Base-by-base conservation (phyloP, 768 basidiomycete species). In the Phanerochaete carnosa region DNA sequence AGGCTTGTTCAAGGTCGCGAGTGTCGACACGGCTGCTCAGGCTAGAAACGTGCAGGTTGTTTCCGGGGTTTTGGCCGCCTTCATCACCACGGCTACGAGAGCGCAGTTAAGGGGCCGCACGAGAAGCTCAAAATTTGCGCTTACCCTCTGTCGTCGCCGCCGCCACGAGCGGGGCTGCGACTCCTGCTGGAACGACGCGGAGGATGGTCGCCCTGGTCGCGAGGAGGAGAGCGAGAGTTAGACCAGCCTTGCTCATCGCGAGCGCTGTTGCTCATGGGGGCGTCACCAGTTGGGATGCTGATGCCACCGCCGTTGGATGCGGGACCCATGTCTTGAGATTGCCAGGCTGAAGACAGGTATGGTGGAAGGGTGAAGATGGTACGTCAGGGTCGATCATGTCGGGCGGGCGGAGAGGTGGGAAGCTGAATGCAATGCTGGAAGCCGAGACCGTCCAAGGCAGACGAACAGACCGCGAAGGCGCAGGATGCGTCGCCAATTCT, bases 1-100 rank as follows among this genome's bases (percentile, higher is more conserved):
- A 99, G 8, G 86, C 85, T 15, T 86, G 84, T 74, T 97, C 94
- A 58, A 99, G 88, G 67, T 93, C 89, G 57, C 90, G 86, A 35
- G 90, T 90, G 69, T 94, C 94, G 59, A 87, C 80, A 57, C 79
- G 81, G 72, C 77, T 76, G 60, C 86, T 79, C 58, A 87, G 73
- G 29, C 83, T 79, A 46, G 83, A 84, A 62, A 87, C 82, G 71
- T 87, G 85, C 29, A 87, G 72, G 74, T 87, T 87, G 77, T 86
- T 87, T 26, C 85, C 85, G 2, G 81, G 79, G 78, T 87, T 88
- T 63, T 67, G 72, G 43, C 70, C 72, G 46, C 76, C 79, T 26
- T 74, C 74, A 1, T 69, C 71, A 39, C 68, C 47, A n/a, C 62
- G n/a, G 28, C 15, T 22, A 50, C 37, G 30, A 30, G 26, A 57